Base-by-base conservation (phyloP, 1,284 basidiomycete genomes). In the Leucocoprinus gongylophorus region DNA sequence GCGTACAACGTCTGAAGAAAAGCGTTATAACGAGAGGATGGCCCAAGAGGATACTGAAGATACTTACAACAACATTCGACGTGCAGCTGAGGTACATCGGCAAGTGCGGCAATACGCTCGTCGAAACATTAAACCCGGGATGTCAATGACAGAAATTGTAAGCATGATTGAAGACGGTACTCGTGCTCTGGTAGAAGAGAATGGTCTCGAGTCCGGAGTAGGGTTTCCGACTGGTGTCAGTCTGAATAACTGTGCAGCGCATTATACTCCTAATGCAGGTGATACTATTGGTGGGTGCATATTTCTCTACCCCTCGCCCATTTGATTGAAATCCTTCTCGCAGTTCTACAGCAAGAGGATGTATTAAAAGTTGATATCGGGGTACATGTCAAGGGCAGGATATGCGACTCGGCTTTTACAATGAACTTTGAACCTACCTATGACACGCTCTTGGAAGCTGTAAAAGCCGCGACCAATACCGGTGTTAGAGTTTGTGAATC, bases 311-410 rank as follows among this genome's bases (percentile, higher is more conserved):
- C 29, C 28, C 20, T 12, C 53, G 50, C 42, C 38, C 40, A 50
- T 37, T 28, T 57, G 28, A 46, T 57, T 15, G 54, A 30, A 45
- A 62, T 37, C 59, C 54, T 37, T 42, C 42, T 35, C 30, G 21
- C 64, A 88, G 92, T 95, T 21, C 73, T 99, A 37, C 78, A 90
- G 62, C 69, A 81, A 51, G 79, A 83, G 37, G 95, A 99, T 63
- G 89, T 98, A 20, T 74, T 99, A 62, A 99, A 99, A 71, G 91
- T 99, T 47, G 97, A 99, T 67, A 84, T 99, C 64, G 95, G 95
- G 53, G 92, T 99, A 1, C 97, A 99, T 57, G 94, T 98, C 41
- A 88, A 89, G 62, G 97, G 95, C 15, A 79, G 92, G 41, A 99
- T 99, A 55, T 68, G 88, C 46, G 95, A 99, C 68, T 97, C 94